Base-by-base conservation (phyloP, 2,329 filamentous ascomycete species). In the Ramularia endophylla region DNA sequence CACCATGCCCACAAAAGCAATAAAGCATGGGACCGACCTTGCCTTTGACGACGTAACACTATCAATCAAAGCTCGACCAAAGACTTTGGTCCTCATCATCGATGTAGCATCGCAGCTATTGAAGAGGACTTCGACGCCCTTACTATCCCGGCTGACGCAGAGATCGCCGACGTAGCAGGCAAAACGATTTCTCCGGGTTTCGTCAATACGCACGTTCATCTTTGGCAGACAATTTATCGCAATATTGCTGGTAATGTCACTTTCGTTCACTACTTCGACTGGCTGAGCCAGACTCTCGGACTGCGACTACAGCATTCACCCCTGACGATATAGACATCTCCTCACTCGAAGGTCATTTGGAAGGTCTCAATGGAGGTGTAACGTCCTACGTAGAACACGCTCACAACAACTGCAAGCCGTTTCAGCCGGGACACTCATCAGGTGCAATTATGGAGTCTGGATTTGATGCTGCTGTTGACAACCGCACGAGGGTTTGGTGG, bases 101-200 rank as follows among this genome's bases (percentile, higher is more conserved):
- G n/a, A n/a, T n/a, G n/a, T n/a, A n/a, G n/a, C n/a, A n/a, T n/a
- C n/a, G n/a, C n/a, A n/a, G n/a, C n/a, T n/a, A n/a, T n/a, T n/a
- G 62, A 58, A 5, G 46, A 56, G 12, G 35, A 38, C 5, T 48
- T 52, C 2, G 41, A 46, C 17, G 50, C 40, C 3, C 44, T 40
- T 8, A 20, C 47, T 15, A 20, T 64, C 3, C 57, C 59, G 1
- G 32, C 43, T 0, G 57, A 59, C 13, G 62, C 61, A 1, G 62
- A 74, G 37, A 46, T 68, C 1, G 59, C 78, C n/a, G 68, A 78
- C 47, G 69, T 67, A 28, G 65, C 64, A 0, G 62, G 68, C 38
- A 73, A 75, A 51, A 78, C 77, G 43, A 63, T 78, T 38, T 68
- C 67, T 0, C 72, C 74, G 0, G 75, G 76, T 7, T 77, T 79